A percentile compares a stretch with the other conserved stretches of the same genome.
phyloP scores from a whole-genome alignment of 345 rosid genomes.

The Rhodomyrtus tomentosa region DNA sequence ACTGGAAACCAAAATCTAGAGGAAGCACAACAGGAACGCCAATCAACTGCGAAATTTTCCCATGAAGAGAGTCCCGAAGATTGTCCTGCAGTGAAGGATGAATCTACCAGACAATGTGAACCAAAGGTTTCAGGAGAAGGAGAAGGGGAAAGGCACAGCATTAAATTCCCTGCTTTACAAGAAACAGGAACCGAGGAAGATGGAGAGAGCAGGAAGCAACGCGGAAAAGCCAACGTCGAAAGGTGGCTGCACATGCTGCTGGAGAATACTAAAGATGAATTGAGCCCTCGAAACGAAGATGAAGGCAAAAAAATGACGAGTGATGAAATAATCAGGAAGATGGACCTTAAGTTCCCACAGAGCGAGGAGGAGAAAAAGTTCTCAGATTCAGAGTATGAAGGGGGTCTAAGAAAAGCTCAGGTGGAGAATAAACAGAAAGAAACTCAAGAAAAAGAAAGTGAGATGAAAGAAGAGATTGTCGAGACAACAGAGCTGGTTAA shows the following conservation, averaged over 20 bases:
- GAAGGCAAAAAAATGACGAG: constrained; percentile 13
- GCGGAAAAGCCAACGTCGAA: constrained; percentile 92
- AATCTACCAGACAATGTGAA: not conserved
- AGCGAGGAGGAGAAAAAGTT: constrained; percentile 10
- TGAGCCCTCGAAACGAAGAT: constrained; percentile 17
- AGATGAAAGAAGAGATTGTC: constrained; percentile 6
- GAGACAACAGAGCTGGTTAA: not conserved
- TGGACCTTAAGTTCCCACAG: constrained; percentile 45
- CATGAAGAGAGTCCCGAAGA: constrained; percentile 11
- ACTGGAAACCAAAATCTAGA: constrained; percentile 19
- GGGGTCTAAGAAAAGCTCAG: constrained; percentile 5
- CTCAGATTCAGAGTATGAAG: not conserved
- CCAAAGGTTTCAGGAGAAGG: constrained; percentile 28
- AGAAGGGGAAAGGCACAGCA: constrained; percentile 25
- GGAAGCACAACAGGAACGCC: constrained; percentile 21
- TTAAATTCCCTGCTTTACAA: constrained; percentile 13
- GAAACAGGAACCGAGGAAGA: constrained; percentile 54
- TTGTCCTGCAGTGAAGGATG: constrained; percentile 14
- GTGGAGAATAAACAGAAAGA: not conserved
- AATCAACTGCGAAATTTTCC: constrained; percentile 6
- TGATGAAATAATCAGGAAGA: constrained; percentile 44
- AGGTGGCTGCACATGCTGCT: constrained; percentile 84
- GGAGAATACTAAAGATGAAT: constrained; percentile 33
- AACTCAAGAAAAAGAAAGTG: not conserved
- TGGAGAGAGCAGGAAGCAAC: constrained; percentile 57